Evolutionary conservation across 1,284 basidiomycete species (phyloP).

Genomic region (Omphalotus olearius): DNA sequence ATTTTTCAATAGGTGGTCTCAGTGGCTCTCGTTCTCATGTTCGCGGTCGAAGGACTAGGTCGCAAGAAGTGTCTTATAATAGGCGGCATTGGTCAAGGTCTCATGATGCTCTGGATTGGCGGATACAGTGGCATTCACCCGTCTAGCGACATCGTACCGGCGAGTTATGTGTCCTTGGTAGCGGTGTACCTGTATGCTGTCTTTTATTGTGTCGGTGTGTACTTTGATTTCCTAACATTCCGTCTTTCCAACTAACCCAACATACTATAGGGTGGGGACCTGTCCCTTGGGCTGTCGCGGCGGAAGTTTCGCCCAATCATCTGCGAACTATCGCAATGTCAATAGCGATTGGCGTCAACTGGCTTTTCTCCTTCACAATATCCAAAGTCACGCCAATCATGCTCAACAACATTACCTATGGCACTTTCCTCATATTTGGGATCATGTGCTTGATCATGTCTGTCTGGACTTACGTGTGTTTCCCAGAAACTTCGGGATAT

Average conservation of each 20-base stretch:
- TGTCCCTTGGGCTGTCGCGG: slow-evolving; percentile 18
- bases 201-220: slow-evolving; percentile 36
- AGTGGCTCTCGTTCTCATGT: slow-evolving; percentile 33
- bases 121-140: slow-evolving; percentile 39
- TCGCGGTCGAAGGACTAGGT: slow-evolving; percentile 41
- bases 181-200: slow-evolving; percentile 46
- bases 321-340: slow-evolving; percentile 40
- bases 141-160: slow-evolving; percentile 28
- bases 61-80: slow-evolving; percentile 42
- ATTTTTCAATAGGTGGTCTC: slow-evolving; percentile 29
- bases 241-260: background rate
- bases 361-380: slow-evolving; percentile 45
- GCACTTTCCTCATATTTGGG: slow-evolving; percentile 50
- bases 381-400: slow-evolving; percentile 48
- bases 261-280: slow-evolving; percentile 27
- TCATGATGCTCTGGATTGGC: slow-evolving; percentile 49
- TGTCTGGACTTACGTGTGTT: slow-evolving; percentile 37
- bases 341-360: slow-evolving; percentile 40
- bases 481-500: slow-evolving; percentile 44
- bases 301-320: slow-evolving; percentile 46
- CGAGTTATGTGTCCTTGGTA: slow-evolving; percentile 44
- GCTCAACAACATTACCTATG: slow-evolving; percentile 43
- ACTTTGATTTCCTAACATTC: slow-evolving; percentile 6
- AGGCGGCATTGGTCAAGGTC: slow-evolving; percentile 40
- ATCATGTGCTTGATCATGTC: slow-evolving; percentile 41